A percentile compares a stretch with the other conserved stretches of the same genome.
Conservation (phyloP, 352 stramenopile genomes). For the Pythium inflatum region DNA sequence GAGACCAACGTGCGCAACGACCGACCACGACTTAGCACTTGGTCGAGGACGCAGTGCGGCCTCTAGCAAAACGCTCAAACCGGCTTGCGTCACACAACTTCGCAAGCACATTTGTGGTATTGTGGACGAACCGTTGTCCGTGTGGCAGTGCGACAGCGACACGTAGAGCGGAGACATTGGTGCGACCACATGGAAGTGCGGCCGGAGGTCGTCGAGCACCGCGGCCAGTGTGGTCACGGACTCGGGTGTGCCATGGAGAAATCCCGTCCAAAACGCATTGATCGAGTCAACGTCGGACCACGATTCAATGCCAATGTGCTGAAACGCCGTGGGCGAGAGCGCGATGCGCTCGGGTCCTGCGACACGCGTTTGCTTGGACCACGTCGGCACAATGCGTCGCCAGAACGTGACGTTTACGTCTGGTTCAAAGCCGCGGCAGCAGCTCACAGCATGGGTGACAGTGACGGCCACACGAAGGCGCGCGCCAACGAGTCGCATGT, state of each 20-base stretch:
- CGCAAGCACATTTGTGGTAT: no score
- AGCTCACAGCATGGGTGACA: not conserved
- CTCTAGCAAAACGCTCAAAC: not conserved
- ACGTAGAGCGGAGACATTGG: not conserved
- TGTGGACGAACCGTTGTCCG: not conserved
- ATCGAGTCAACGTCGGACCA: no score
- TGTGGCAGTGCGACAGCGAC: not conserved
- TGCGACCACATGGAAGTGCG: not conserved
- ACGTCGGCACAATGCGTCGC: not conserved
- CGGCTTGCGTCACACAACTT: not conserved
- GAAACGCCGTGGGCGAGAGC: no score
- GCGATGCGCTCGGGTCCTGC: no score
- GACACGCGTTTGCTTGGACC: not conserved
- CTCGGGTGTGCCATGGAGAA: not conserved
- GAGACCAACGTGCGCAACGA: not conserved
- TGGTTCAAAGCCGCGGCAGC: conserved; percentile 8
- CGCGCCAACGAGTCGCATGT: no score
- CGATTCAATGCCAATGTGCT: no score
- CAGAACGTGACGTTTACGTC: not conserved
- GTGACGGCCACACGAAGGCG: not conserved
- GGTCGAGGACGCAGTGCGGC: not conserved
- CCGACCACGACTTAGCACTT: not conserved
- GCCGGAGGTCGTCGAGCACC: not conserved
- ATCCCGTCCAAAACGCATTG: no score
- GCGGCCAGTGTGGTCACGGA: not conserved